Evolutionary conservation across 768 basidiomycete species (phyloP), one percentile per base, ranked within the genome.

Genomic region (Filobasidium wieringae): DNA sequence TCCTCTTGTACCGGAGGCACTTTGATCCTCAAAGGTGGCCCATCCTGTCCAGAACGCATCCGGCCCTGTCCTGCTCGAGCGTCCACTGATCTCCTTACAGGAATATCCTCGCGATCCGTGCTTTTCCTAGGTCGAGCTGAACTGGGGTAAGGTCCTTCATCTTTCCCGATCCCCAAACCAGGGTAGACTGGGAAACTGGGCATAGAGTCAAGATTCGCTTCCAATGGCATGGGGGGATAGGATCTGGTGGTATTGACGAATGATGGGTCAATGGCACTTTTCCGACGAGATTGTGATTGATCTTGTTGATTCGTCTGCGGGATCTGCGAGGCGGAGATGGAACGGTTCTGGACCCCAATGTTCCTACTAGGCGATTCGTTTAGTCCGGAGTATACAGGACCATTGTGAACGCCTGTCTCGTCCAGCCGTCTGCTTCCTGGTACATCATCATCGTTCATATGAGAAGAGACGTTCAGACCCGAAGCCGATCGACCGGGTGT

Each of bases 1-100:
- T 97, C 93, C 52, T 74, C 74, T 33, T 57, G 60, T 22, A 51
- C 50, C 22, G 60, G 60, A 8, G 60, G 60, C 11, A 61, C 33
- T 32, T 57, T 61, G 51, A 61, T 39, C 29, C 53, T 34, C 4
- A 53, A 26, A 2, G 60, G 60, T 6, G 36, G 19, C 22, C 43
- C 43, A 24, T 47, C 43, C 14, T 19, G 22, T 27, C 43, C 43
- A 19, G 43, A 11, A 7, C 43, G 14, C 22, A 24, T 24, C n/a
- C 24, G 22, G 15, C 7, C 43, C 7, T 14, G 7, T 27, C 14
- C 17, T 4, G 29, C 14, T 27, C 22, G 22, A 14, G 15, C 43
- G 5, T 47, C 43, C 5, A 15, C 22, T 27, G 22, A 17, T 22
- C 43, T 19, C 4, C 43, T 14, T 2, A 26, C 29, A 14, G 43